phyloP scores from a whole-genome alignment of 768 basidiomycete genomes.

The Mycena rebaudengoi region DNA sequence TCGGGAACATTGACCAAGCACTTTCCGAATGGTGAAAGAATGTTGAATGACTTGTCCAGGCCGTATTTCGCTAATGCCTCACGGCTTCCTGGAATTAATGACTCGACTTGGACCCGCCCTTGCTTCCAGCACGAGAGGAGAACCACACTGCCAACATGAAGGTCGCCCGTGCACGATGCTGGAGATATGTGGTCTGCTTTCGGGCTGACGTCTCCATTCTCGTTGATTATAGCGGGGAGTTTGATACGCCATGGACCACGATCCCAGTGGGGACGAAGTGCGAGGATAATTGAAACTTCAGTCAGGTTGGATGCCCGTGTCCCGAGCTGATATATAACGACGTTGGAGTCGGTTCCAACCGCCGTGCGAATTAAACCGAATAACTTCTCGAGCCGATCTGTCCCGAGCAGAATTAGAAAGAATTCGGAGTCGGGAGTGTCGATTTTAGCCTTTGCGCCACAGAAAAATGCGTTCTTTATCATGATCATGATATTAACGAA shows the following conservation, averaged over 20 bases:
- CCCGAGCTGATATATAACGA: slow-evolving; percentile 35
- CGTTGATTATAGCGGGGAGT: slow-evolving; percentile 34
- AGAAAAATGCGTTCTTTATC: slow-evolving; percentile 50
- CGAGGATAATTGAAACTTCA: slow-evolving; percentile 46
- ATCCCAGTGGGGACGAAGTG: slow-evolving; percentile 49
- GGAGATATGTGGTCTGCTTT: slow-evolving; percentile 46
- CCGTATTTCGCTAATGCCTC: background rate
- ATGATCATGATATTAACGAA: slow-evolving; percentile 44
- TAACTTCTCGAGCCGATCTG: slow-evolving; percentile 43
- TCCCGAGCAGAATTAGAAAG: slow-evolving; percentile 47
- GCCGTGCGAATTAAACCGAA: slow-evolving; percentile 47
- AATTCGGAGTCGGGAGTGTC: slow-evolving; percentile 41
- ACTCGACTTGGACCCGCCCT: slow-evolving; percentile 24
- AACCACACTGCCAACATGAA: slow-evolving; percentile 32
- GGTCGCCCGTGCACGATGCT: slow-evolving; percentile 43
- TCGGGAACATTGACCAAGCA: background rate
- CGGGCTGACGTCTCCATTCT: slow-evolving; percentile 30
- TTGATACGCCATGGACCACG: slow-evolving; percentile 42
- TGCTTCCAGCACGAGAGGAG: slow-evolving; percentile 38
- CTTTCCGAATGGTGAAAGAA: background rate
- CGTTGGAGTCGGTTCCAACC: slow-evolving; percentile 43
- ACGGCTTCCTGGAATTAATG: background rate
- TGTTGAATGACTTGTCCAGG: background rate
- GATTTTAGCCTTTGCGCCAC: slow-evolving; percentile 46
- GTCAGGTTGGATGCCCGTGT: slow-evolving; percentile 38